These are phyloP conservation scores for Pythium rhizo-oryzae DNA, from an alignment of 352 stramenopile species.

Conservation along the genomic window DNA sequence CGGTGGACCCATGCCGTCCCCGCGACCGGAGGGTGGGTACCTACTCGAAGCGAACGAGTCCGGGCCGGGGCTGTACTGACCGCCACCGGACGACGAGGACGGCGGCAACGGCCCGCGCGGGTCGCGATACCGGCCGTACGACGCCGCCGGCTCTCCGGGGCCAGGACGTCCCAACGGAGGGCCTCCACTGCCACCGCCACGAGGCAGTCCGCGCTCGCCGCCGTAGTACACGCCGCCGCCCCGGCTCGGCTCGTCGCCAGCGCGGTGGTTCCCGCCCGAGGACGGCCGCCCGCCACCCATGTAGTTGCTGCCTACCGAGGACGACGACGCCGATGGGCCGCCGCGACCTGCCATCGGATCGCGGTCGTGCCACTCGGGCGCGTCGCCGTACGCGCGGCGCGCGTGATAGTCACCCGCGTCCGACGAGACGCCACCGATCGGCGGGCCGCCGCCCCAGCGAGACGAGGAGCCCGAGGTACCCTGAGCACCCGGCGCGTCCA, in stretches of 20 bases:
- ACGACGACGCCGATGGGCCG: slow-evolving; percentile 5
- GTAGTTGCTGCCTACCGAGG: slow-evolving; percentile 1
- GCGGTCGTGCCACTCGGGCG: slow-evolving; percentile 25
- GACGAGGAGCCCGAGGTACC: neutral
- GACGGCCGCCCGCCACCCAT: slow-evolving; percentile 16
- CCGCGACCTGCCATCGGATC: slow-evolving; percentile 20
- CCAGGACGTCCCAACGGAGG: slow-evolving; percentile 11
- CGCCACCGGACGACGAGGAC: slow-evolving; percentile 1
- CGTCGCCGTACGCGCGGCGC: slow-evolving; percentile 22
- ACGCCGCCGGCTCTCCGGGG: slow-evolving; percentile 2
- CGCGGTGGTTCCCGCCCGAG: slow-evolving; percentile 15
- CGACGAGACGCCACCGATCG: neutral
- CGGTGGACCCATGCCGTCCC: neutral
- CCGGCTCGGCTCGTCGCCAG: slow-evolving; percentile 12
- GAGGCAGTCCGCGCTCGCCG: slow-evolving; percentile 16
- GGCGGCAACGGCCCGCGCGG: slow-evolving; percentile 8
- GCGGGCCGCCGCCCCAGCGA: slow-evolving; percentile 19
- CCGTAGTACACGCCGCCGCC: slow-evolving; percentile 25
- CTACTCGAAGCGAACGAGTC: slow-evolving; percentile 27
- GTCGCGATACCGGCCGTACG: slow-evolving; percentile 28
- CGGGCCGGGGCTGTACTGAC: slow-evolving; percentile 28
- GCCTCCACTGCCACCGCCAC: slow-evolving; percentile 6
- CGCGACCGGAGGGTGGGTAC: slow-evolving; percentile 21
- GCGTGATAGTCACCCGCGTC: slow-evolving; percentile 19
- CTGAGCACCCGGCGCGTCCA: neutral